phyloP scores from a whole-genome alignment of 768 basidiomycete genomes.

The Pholiota conissans region DNA sequence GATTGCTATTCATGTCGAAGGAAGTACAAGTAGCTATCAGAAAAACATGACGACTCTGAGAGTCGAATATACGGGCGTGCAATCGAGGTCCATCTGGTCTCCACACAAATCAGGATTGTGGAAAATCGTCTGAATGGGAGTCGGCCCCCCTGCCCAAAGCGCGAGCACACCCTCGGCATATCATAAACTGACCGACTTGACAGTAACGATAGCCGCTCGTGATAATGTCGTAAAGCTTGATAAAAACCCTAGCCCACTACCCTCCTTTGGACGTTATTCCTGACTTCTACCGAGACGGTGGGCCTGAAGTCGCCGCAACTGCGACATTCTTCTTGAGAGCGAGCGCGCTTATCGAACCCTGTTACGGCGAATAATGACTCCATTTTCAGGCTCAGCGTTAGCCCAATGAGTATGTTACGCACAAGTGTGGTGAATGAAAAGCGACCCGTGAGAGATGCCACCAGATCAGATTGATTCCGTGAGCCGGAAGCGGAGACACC shows the following conservation, averaged over 20 bases:
- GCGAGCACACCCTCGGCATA: conserved; percentile 11
- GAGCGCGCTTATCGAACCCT: neutral
- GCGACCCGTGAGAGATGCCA: neutral
- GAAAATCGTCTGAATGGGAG: neutral
- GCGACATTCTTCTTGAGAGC: neutral
- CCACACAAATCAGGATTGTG: neutral
- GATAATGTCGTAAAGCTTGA: neutral
- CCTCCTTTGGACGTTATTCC: neutral
- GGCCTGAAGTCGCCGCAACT: neutral
- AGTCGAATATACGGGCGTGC: neutral
- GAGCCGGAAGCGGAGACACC: conserved; percentile 1
- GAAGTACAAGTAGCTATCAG: conserved; percentile 1
- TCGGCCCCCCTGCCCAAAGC: neutral
- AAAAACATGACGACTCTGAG: neutral
- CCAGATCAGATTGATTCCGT: conserved; percentile 1
- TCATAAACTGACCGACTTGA: conserved; percentile 18
- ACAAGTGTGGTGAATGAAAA: neutral
- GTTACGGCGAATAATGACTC: conserved; percentile 1
- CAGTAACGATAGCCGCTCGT: conserved; percentile 4
- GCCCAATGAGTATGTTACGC: neutral
- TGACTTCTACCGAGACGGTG: neutral
- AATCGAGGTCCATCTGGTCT: neutral
- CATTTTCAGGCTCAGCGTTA: neutral
- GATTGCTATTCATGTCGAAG: neutral
- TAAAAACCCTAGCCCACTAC: neutral